A percentile compares a stretch with the other conserved stretches of the same genome.
These are phyloP conservation scores for Stemphylium lycopersici DNA, from an alignment of 2,329 filamentous ascomycete genomes.

Conservation along the genomic window DNA sequence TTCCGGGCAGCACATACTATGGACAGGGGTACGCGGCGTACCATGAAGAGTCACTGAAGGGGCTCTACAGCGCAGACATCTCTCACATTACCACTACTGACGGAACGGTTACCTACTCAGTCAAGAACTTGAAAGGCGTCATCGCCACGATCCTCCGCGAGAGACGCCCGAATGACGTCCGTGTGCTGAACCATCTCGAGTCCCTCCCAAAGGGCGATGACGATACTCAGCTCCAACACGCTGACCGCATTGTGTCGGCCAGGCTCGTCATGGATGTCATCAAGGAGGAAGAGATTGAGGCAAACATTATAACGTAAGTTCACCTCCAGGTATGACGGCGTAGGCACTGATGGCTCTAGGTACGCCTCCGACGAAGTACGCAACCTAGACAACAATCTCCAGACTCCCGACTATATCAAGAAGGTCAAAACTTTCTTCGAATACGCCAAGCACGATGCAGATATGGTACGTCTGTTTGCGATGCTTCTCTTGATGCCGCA, in stretches of 20 bases:
- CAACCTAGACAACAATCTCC: constrained; percentile 1
- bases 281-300: constrained; percentile 17
- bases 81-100: constrained; percentile 26
- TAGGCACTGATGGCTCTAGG: constrained; percentile 11
- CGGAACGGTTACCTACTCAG: constrained; percentile 25
- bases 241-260: constrained; percentile 35
- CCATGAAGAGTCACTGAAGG: constrained; percentile 23
- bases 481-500: not conserved
- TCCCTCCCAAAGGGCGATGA: constrained; percentile 16
- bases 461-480: constrained; percentile 22
- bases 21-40: constrained; percentile 27
- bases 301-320: constrained; percentile 22
- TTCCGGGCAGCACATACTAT: constrained; percentile 30
- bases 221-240: constrained; percentile 27
- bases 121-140: constrained; percentile 24
- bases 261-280: constrained; percentile 34
- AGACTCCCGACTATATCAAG: constrained; percentile 5
- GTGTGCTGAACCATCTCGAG: constrained; percentile 31
- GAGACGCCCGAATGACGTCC: constrained; percentile 24
- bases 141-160: constrained; percentile 22
- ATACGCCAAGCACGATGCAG: constrained; percentile 29
- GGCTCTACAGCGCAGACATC: constrained; percentile 28
- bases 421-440: constrained; percentile 24
- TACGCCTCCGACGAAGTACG: constrained; percentile 29
- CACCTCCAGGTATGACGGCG: not conserved